Evolutionary conservation across 345 rosid species (phyloP).

Genomic region (Boechera divaricarpa): DNA sequence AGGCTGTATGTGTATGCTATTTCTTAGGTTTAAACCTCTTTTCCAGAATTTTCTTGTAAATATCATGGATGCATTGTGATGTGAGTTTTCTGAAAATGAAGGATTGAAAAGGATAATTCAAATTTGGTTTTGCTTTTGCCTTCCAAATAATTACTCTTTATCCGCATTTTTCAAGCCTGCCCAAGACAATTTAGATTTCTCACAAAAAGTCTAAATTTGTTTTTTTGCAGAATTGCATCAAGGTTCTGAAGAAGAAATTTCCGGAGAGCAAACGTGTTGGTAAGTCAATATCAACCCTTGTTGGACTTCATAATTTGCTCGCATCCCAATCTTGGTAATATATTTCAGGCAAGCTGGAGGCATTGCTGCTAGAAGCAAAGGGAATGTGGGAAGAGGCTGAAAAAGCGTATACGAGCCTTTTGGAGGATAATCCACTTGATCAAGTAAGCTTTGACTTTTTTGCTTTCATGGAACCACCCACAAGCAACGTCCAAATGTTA

Average conservation of each 20-base stretch:
- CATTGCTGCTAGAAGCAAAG: constrained; percentile 90
- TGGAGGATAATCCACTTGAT: constrained; percentile 91
- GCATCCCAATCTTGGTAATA: constrained; percentile 26
- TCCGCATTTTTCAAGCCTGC: constrained; percentile 5
- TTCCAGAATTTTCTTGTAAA: neutral
- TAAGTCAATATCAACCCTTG: constrained; percentile 50
- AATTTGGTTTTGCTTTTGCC: constrained; percentile 1
- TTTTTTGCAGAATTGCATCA: constrained; percentile 75
- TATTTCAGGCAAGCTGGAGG: constrained; percentile 82
- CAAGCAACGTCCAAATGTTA: constrained; percentile 21
- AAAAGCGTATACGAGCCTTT: constrained; percentile 80
- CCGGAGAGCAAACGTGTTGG: constrained; percentile 98
- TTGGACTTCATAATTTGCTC: constrained; percentile 16
- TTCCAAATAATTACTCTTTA: neutral
- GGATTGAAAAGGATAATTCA: neutral
- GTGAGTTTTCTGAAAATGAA: constrained; percentile 15
- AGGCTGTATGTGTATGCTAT: constrained; percentile 4
- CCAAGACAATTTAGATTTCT: constrained; percentile 20
- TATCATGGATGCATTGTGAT: constrained; percentile 6
- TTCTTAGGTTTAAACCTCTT: constrained; percentile 9
- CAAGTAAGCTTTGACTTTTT: constrained; percentile 55
- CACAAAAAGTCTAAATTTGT: neutral
- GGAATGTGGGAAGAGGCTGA: constrained; percentile 95
- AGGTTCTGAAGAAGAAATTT: constrained; percentile 70
- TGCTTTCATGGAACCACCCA: constrained; percentile 29